phyloP scores from a whole-genome alignment of 2,329 filamentous ascomycete genomes.

The Acephala macrosclerotiorum region DNA sequence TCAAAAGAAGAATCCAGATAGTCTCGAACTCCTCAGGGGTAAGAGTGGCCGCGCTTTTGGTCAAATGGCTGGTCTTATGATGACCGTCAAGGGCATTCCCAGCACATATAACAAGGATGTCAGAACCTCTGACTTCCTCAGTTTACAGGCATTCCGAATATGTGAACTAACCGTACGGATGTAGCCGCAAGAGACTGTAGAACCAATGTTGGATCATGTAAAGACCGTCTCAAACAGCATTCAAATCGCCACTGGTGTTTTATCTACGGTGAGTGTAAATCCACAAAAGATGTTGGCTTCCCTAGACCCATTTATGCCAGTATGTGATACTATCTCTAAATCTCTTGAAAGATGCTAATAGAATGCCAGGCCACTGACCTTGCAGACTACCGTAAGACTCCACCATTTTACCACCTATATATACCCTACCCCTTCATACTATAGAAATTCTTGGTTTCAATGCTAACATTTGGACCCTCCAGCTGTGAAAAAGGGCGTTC shows the following conservation, averaged over 20 bases:
- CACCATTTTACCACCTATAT: slow-evolving; percentile 43
- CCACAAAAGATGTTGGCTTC: slow-evolving; percentile 81
- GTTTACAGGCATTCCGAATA: not conserved
- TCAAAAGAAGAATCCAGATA: slow-evolving; percentile 84
- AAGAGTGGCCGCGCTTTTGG: slow-evolving; percentile 81
- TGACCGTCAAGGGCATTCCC: slow-evolving; percentile 74
- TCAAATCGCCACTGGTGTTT: slow-evolving; percentile 81
- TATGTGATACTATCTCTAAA: slow-evolving; percentile 6
- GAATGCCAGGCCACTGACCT: slow-evolving; percentile 64
- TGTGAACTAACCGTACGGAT: slow-evolving; percentile 26
- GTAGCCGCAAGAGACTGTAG: slow-evolving; percentile 79
- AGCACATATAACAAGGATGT: slow-evolving; percentile 83
- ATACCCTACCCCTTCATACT: not conserved
- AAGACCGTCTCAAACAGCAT: slow-evolving; percentile 84
- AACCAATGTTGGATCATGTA: slow-evolving; percentile 85
- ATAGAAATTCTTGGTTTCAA: slow-evolving; percentile 1
- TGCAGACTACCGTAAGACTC: slow-evolving; percentile 66
- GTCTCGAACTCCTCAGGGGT: slow-evolving; percentile 76
- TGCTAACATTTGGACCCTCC: slow-evolving; percentile 9
- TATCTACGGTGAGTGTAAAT: slow-evolving; percentile 74
- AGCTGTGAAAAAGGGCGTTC: slow-evolving; percentile 69
- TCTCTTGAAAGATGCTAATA: not conserved
- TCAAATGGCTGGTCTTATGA: slow-evolving; percentile 82
- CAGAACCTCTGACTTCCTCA: not conserved
- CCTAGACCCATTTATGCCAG: slow-evolving; percentile 81